These are phyloP conservation scores for Plasmodium knowlesi DNA, from an alignment of 169 alveolate species.

Conservation along the genomic window DNA sequence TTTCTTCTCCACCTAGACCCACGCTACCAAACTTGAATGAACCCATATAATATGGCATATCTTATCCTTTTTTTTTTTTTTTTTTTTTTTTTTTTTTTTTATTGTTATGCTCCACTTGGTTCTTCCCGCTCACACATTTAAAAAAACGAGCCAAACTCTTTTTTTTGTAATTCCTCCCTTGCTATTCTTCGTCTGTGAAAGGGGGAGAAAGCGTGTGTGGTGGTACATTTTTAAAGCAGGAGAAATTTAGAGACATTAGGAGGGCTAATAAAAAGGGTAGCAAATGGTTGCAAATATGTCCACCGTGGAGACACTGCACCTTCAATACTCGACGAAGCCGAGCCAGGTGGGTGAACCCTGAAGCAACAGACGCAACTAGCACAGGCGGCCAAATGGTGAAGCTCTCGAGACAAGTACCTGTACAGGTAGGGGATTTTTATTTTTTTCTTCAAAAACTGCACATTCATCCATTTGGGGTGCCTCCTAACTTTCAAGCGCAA, in stretches of 20 bases:
- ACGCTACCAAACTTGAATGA: background rate
- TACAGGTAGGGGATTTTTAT: constrained; percentile 70
- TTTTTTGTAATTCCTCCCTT: constrained; percentile 70
- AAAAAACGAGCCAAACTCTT: constrained; percentile 69
- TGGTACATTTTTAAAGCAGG: background rate
- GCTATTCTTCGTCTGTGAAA: constrained; percentile 54
- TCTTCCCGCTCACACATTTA: constrained; percentile 18
- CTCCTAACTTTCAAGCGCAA: constrained; percentile 80
- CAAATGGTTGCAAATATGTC: background rate
- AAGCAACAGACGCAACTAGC: background rate
- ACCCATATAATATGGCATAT: background rate
- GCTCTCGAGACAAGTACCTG: constrained; percentile 29
- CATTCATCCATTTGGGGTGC: constrained; percentile 84
- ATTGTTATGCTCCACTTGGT: background rate
- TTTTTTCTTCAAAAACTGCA: constrained; percentile 54
- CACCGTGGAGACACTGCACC: background rate
- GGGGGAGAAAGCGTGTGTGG: background rate
- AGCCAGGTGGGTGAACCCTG: background rate
- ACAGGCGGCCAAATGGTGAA: background rate
- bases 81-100: background rate
- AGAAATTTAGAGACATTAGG: background rate
- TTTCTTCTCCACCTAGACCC: background rate
- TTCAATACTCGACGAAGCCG: background rate
- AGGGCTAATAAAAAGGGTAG: background rate
- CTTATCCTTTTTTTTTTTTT: background rate